Percentiles rank a stretch among this genome's conserved stretches.
These are phyloP conservation scores for Fusarium succisae DNA, from an alignment of 2,329 filamentous ascomycete species.

Conservation along the genomic window DNA sequence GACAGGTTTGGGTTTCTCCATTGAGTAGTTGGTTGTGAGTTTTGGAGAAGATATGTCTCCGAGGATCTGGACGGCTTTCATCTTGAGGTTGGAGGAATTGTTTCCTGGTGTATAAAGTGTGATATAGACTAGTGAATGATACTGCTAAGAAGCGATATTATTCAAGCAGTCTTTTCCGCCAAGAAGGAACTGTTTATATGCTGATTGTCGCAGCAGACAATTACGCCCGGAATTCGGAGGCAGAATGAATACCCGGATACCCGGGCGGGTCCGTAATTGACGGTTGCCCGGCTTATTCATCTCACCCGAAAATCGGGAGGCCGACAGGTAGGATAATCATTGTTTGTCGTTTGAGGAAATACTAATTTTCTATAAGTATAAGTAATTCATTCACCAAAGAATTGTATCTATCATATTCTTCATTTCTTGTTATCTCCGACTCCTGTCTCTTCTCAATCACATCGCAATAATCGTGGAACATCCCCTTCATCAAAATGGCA, in stretches of 20 bases:
- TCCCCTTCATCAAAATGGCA: neutral
- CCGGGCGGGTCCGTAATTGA: neutral
- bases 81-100: constrained; percentile 2
- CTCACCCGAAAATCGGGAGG: neutral
- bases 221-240: accelerated
- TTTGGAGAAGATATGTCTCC: constrained; percentile 35
- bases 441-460: too few species aligned
- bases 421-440: too few species aligned
- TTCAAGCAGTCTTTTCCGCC: accelerated
- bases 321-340: neutral
- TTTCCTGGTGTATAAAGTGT: accelerated
- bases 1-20: constrained; percentile 30
- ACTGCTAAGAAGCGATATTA: neutral
- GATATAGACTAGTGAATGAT: neutral
- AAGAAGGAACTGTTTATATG: neutral
- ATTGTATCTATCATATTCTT: accelerated
- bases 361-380: accelerated
- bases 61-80: constrained; percentile 48
- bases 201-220: neutral
- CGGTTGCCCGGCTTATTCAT: too few species aligned
- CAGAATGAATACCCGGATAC: neutral
- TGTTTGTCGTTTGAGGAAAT: accelerated
- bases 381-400: accelerated
- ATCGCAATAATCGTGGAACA: accelerated
- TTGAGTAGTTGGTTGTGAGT: constrained; percentile 16